Evolutionary conservation across 192 early-diverging fungal genomes (phyloP), one percentile per base, ranked within the genome.

Genomic region (Allomyces macrogynus): DNA sequence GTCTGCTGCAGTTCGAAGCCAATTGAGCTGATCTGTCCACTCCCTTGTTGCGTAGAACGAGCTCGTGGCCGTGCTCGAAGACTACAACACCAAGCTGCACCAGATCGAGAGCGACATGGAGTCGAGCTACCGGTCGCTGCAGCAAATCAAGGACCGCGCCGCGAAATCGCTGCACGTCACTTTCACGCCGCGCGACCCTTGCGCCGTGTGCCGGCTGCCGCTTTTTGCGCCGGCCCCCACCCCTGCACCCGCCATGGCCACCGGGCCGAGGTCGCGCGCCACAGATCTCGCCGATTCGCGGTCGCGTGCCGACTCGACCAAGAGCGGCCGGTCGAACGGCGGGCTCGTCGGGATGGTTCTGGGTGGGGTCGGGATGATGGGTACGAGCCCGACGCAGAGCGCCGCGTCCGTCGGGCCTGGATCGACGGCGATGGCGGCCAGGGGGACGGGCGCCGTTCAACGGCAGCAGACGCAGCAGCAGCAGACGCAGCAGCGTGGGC

Each of bases 91-190:
- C 23, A 85, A 94, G 65, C 90, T 96, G 64, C 84, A 95, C 42
- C 81, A 87, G 32, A 77, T 99, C 65, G 89, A 91, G 64, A 68
- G 70, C 25, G 91, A 95, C 61, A 93, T 99, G 91, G 93, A 97
- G 16, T 57, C 49, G 49, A n/a, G 16, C 3, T 57, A 20, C 20
- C 16, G 16, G 49, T 57, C 49, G 12, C 49, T 57, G 16, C 16
- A 57, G 49, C 49, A n/a, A 16, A 14, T 57, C 49, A 14, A n/a
- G 20, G 49, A 20, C 16, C 49, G 49, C 49, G 49, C 20, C 20
- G 49, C 49, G 49, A 14, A n/a, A 10, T 57, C 49, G 3, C 16
- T n/a, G 49, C 49, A 57, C 16, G 49, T 57, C 49, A n/a, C 49
- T 7, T 57, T 57, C 20, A n/a, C 12, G 3, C 49, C 20, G 49